Conservation (phyloP, 257 asterid species). For the Plantago major region DNA sequence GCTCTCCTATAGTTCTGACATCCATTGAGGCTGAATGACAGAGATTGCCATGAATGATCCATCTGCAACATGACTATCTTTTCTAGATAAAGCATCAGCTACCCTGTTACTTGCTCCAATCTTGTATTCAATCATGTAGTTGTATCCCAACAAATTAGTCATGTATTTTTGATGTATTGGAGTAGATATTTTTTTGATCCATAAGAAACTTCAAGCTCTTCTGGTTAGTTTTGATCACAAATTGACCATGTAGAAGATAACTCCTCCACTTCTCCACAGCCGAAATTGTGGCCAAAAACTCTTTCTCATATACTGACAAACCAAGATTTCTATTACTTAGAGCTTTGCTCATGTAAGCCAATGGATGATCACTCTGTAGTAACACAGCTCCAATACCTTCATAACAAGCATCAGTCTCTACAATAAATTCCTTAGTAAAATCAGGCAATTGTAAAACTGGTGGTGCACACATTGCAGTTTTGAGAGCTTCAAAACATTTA, state of each 20-base stretch:
- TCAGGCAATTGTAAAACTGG: neutral
- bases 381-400: neutral
- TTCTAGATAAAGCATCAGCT: neutral
- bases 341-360: neutral
- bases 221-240: neutral
- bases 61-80: neutral
- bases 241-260: neutral
- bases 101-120: neutral
- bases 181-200: neutral
- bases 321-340: neutral
- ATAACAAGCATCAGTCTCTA: neutral
- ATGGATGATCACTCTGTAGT: neutral
- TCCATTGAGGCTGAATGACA: neutral
- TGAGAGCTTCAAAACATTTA: neutral
- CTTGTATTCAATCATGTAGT: neutral
- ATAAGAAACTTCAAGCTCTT: neutral
- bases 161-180: neutral
- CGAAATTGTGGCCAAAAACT: neutral
- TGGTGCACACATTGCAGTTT: neutral
- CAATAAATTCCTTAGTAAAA: neutral
- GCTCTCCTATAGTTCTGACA: neutral
- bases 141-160: neutral
- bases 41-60: neutral
- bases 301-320: neutral
- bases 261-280: neutral